Percentiles rank a stretch among this genome's conserved stretches.
Evolutionary conservation across 2,329 filamentous ascomycete species (phyloP).

Genomic region (Penicillium sp.): DNA sequence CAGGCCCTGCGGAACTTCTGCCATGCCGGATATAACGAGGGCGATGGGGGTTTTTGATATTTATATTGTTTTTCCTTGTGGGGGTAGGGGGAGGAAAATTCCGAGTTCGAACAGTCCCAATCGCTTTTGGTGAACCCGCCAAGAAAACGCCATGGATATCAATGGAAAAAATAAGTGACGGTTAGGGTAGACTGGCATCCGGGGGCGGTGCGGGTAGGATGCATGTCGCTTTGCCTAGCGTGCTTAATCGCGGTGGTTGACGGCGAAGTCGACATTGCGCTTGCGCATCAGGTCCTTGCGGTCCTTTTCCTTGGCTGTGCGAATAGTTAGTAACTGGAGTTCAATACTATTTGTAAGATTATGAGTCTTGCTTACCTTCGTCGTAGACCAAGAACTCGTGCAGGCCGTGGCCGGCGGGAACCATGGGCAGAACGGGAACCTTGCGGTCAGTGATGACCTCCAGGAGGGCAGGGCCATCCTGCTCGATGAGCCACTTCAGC

Average conservation of each 20-base stretch:
- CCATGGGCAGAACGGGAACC: constrained; percentile 92
- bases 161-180: constrained; percentile 35
- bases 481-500: constrained; percentile 86
- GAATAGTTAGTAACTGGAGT: constrained; percentile 13
- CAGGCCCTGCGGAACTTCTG: constrained; percentile 8
- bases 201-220: constrained; percentile 16
- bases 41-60: constrained; percentile 13
- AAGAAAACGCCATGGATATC: constrained; percentile 50
- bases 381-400: constrained; percentile 95
- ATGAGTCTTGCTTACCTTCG: constrained; percentile 60
- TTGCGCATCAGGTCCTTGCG: constrained; percentile 69
- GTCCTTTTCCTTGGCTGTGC: constrained; percentile 68
- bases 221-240: constrained; percentile 24
- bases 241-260: constrained; percentile 27
- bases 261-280: constrained; percentile 50
- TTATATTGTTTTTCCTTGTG: background rate
- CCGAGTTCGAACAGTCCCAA: constrained; percentile 23
- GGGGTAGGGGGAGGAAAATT: constrained; percentile 13
- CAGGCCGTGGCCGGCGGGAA: constrained; percentile 81
- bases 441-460: constrained; percentile 87
- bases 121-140: constrained; percentile 42
- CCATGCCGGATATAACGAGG: constrained; percentile 7
- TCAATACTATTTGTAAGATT: constrained; percentile 2
- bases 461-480: constrained; percentile 87
- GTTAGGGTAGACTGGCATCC: constrained; percentile 26